Evolutionary conservation across 2,329 filamentous ascomycete species (phyloP).

Genomic region (Fusarium nurragi): DNA sequence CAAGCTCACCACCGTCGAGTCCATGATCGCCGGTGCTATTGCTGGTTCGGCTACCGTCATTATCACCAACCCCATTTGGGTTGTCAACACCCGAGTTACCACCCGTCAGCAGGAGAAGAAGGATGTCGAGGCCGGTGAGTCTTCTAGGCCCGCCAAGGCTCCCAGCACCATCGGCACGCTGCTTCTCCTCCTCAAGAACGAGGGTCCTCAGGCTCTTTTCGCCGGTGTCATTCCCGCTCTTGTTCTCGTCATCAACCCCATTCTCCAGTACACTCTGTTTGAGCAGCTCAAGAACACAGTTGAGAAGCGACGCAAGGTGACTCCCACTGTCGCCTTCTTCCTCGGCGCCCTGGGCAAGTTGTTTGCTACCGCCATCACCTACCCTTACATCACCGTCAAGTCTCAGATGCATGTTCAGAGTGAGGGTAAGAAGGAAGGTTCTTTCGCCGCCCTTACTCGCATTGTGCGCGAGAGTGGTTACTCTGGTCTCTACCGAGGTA

Average conservation of each 20-base stretch:
- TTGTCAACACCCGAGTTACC: conserved; percentile 98
- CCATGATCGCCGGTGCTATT: conserved; percentile 93
- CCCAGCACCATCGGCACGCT: conserved; percentile 85
- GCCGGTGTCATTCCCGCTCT: conserved; percentile 91
- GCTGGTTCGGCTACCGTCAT: conserved; percentile 94
- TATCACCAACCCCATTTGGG: conserved; percentile 98
- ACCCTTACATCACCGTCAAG: conserved; percentile 99
- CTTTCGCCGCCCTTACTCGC: conserved; percentile 78
- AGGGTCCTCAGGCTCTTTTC: conserved; percentile 87
- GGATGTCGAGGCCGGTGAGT: conserved; percentile 53
- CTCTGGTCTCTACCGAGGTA: conserved; percentile 89
- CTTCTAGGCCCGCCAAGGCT: conserved; percentile 55
- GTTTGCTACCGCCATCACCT: conserved; percentile 91
- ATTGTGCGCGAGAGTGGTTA: conserved; percentile 93
- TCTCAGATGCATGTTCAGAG: conserved; percentile 94
- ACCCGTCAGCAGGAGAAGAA: conserved; percentile 73
- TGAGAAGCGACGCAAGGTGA: conserved; percentile 78
- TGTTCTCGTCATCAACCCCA: conserved; percentile 96
- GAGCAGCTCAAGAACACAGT: conserved; percentile 95
- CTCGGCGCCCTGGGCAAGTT: conserved; percentile 94
- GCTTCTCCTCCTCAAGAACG: conserved; percentile 79
- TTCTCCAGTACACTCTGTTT: conserved; percentile 97
- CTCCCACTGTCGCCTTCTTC: conserved; percentile 87
- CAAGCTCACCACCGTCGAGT: conserved; percentile 90
- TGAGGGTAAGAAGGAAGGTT: conserved; percentile 79